phyloP scores from a whole-genome alignment of 2,329 filamentous ascomycete genomes.

The Talaromyces sp. region DNA sequence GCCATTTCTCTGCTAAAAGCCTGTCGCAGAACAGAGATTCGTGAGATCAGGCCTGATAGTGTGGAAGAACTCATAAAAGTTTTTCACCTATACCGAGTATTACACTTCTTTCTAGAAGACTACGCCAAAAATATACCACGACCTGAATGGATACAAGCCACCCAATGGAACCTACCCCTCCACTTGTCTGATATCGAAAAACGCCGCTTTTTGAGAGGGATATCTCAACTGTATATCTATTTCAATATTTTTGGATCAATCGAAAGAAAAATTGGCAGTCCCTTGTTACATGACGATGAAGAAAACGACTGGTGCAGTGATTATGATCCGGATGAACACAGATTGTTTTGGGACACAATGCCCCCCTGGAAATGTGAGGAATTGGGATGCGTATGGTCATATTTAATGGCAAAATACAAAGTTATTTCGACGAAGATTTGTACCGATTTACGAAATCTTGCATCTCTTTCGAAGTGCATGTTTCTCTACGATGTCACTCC shows the following conservation, averaged over 20 bases:
- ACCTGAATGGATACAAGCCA: not conserved
- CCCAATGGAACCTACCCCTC: not conserved
- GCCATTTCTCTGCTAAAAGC: not conserved
- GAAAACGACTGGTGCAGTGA: not conserved
- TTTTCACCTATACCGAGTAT: not conserved
- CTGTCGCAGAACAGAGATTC: not conserved
- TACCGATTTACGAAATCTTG: not conserved
- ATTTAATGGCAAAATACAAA: not conserved
- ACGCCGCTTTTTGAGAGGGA: not conserved
- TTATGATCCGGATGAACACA: not conserved
- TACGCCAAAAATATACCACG: not conserved
- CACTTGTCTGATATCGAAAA: not conserved
- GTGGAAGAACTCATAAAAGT: not conserved
- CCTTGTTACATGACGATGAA: not conserved
- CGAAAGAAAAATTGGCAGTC: not conserved
- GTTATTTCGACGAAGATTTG: not conserved
- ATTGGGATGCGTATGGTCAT: slow-evolving; percentile 1
- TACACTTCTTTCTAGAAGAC: slow-evolving; percentile 1
- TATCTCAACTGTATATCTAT: slow-evolving; percentile 1
- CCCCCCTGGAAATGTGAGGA: slow-evolving; percentile 1
- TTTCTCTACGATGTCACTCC: not conserved
- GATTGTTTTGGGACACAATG: not conserved
- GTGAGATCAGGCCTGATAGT: not conserved
- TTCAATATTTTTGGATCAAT: not conserved
- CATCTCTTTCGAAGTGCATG: not conserved